A percentile compares a stretch with the other conserved stretches of the same genome.
These are phyloP conservation scores for Pseudopyricularia cyperi DNA, from an alignment of 2,329 filamentous ascomycete genomes.

Conservation along the genomic window DNA sequence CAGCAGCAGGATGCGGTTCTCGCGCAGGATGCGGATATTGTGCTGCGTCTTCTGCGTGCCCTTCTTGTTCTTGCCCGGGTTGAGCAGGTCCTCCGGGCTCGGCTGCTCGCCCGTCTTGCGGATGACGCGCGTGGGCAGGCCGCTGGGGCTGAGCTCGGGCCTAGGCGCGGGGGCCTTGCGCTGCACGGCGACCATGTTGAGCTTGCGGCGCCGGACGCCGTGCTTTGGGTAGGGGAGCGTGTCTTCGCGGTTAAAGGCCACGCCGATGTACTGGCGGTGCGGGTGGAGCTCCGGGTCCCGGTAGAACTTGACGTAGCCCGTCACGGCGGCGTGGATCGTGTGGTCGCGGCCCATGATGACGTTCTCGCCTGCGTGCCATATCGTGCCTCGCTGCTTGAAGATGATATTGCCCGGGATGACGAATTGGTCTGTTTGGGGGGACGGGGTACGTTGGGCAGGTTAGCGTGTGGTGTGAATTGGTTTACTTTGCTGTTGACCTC, in stretches of 20 bases:
- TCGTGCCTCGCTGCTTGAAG: conserved; percentile 89
- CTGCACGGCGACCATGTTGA: conserved; percentile 55
- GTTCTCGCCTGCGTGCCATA: conserved; percentile 94
- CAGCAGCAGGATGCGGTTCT: conserved; percentile 32
- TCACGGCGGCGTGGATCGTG: conserved; percentile 76
- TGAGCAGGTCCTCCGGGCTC: conserved; percentile 4
- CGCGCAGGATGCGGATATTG: conserved; percentile 18
- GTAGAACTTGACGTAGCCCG: conserved; percentile 96
- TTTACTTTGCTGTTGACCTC: neutral
- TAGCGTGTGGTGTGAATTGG: neutral
- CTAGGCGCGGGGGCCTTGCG: conserved; percentile 17
- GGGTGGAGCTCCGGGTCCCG: conserved; percentile 72
- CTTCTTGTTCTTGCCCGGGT: conserved; percentile 8
- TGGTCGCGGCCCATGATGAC: conserved; percentile 91
- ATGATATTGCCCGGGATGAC: conserved; percentile 96
- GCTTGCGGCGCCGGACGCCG: conserved; percentile 57
- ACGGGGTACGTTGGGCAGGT: neutral
- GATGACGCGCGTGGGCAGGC: conserved; percentile 18
- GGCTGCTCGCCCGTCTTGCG: conserved; percentile 12
- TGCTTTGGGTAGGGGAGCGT: conserved; percentile 65
- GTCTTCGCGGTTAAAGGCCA: conserved; percentile 74
- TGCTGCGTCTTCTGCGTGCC: conserved; percentile 18
- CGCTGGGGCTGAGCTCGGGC: conserved; percentile 21
- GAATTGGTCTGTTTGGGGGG: conserved; percentile 54
- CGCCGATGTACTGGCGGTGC: conserved; percentile 85